Conservation (phyloP, 805 yeast species). For the Torulaspora indica region DNA sequence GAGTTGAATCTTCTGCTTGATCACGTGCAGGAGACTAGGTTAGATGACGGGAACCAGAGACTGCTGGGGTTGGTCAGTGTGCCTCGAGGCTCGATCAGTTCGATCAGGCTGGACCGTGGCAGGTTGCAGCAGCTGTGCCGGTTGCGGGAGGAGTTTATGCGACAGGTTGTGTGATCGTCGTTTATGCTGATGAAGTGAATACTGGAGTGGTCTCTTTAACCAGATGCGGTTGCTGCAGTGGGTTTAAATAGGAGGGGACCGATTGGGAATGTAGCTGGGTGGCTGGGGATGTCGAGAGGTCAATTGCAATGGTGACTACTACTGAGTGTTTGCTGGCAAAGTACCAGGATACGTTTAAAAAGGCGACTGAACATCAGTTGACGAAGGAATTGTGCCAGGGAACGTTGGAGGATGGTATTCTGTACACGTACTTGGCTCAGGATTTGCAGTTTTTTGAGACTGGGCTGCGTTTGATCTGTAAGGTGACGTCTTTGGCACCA, state of each 20-base stretch:
- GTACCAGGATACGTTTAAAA: slow-evolving; percentile 24
- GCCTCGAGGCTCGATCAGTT: slow-evolving; percentile 40
- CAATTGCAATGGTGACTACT: slow-evolving; percentile 16
- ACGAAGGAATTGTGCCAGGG: slow-evolving; percentile 47
- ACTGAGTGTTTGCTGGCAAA: slow-evolving; percentile 28
- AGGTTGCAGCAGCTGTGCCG: slow-evolving; percentile 21
- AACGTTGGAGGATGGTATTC: slow-evolving; percentile 39
- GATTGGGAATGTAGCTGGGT: neutral
- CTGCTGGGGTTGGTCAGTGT: slow-evolving; percentile 53
- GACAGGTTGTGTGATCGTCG: slow-evolving; percentile 6
- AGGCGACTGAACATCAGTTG: slow-evolving; percentile 39
- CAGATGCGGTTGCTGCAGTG: neutral
- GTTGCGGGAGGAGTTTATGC: slow-evolving; percentile 15
- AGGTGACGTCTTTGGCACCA: slow-evolving; percentile 43
- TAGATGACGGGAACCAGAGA: slow-evolving; percentile 27
- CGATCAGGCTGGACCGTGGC: slow-evolving; percentile 25
- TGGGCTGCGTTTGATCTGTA: slow-evolving; percentile 43
- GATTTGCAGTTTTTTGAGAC: slow-evolving; percentile 46
- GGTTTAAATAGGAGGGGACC: neutral
- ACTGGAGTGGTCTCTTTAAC: neutral
- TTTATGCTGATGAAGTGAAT: neutral
- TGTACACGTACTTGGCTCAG: slow-evolving; percentile 45
- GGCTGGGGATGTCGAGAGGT: no score
- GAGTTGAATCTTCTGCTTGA: slow-evolving; percentile 41
- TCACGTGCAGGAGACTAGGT: slow-evolving; percentile 35